A percentile compares a stretch with the other conserved stretches of the same genome.
Conservation (phyloP, 257 asterid genomes). For the Jasminum sambac region DNA sequence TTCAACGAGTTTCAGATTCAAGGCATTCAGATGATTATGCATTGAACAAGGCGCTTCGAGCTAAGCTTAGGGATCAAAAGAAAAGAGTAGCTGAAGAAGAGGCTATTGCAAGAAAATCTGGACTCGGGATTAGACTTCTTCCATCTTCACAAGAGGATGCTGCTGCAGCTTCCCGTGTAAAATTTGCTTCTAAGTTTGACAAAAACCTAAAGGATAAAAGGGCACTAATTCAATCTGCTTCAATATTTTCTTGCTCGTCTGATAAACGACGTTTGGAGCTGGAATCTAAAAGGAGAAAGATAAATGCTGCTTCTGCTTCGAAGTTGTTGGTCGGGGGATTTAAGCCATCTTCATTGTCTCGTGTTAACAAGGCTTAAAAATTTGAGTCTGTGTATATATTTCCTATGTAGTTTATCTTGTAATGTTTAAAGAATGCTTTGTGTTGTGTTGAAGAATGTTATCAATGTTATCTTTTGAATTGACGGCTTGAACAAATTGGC, state of each 20-base stretch:
- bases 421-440: not conserved
- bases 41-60: constrained; percentile 73
- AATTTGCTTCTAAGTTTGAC: constrained; percentile 65
- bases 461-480: not conserved
- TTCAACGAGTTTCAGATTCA: constrained; percentile 78
- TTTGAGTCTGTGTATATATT: constrained; percentile 4
- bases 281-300: constrained; percentile 75
- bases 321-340: constrained; percentile 67
- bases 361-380: constrained; percentile 22
- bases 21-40: constrained; percentile 84
- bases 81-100: constrained; percentile 94
- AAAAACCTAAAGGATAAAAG: constrained; percentile 73
- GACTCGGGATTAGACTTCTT: constrained; percentile 77
- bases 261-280: constrained; percentile 55
- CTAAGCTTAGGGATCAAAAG: constrained; percentile 80
- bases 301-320: constrained; percentile 67
- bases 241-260: constrained; percentile 81
- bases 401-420: not conserved
- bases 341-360: constrained; percentile 69
- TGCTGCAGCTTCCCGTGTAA: constrained; percentile 58
- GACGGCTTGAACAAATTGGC: not conserved
- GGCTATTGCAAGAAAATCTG: constrained; percentile 60
- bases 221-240: constrained; percentile 63
- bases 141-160: constrained; percentile 76
- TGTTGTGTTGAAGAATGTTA: not conserved